A percentile compares a stretch with the other conserved stretches of the same genome.
phyloP scores from a whole-genome alignment of 2,329 filamentous ascomycete genomes.

The Pestalotiopsis sp. region DNA sequence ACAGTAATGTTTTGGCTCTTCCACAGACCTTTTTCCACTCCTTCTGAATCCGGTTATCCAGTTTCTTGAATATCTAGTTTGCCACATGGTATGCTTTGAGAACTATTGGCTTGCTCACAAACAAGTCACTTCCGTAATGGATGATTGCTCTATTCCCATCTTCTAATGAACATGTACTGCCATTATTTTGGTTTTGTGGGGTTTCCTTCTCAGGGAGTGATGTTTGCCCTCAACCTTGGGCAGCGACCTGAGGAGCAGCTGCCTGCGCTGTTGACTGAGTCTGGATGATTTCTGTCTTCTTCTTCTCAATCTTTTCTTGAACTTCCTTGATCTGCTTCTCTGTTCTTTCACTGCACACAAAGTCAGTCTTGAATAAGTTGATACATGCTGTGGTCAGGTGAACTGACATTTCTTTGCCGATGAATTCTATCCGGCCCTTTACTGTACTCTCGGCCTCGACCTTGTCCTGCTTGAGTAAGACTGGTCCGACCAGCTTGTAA shows the following conservation, averaged over 20 bases:
- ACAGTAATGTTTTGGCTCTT: too few species aligned
- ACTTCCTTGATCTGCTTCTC: slow-evolving; percentile 57
- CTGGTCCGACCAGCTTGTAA: slow-evolving; percentile 93
- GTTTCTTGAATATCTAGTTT: too few species aligned
- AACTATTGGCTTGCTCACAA: too few species aligned
- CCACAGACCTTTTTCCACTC: too few species aligned
- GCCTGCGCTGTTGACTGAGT: slow-evolving; percentile 53
- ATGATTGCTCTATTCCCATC: too few species aligned
- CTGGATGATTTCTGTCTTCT: slow-evolving; percentile 62
- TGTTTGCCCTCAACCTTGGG: slow-evolving; percentile 20
- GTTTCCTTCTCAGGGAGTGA: background rate
- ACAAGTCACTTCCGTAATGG: too few species aligned
- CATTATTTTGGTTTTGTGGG: background rate
- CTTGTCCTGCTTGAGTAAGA: slow-evolving; percentile 93
- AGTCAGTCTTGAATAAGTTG: slow-evolving; percentile 8
- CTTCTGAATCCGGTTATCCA: too few species aligned
- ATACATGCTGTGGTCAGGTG: background rate
- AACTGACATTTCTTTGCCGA: slow-evolving; percentile 86
- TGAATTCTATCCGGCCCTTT: slow-evolving; percentile 87
- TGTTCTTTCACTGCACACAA: slow-evolving; percentile 24
- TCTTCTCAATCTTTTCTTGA: slow-evolving; percentile 59
- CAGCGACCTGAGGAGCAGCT: slow-evolving; percentile 30
- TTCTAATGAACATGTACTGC: too few species aligned
- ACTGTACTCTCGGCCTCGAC: slow-evolving; percentile 88
- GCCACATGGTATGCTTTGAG: too few species aligned